Percentiles rank a stretch among this genome's conserved stretches.
phyloP scores from a whole-genome alignment of 306 rosid genomes.

The Vigna hirtella region DNA sequence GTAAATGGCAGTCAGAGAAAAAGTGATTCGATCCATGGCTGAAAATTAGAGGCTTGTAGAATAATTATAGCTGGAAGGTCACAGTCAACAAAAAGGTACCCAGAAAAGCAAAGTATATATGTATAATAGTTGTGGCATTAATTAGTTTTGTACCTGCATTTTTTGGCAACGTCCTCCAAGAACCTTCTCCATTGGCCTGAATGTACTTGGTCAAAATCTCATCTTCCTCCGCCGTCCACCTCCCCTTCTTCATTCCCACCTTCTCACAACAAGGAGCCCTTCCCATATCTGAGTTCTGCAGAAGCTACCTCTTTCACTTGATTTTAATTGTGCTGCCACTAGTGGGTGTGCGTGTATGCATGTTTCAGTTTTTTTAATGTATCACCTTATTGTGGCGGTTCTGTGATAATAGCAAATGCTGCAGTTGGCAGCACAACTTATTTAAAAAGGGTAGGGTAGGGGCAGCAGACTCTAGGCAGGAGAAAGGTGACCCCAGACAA shows the following conservation, averaged over 20 bases:
- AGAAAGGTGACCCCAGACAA: neutral
- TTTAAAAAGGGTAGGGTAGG: conserved; percentile 6
- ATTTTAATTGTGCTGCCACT: neutral
- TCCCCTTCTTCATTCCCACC: conserved; percentile 81
- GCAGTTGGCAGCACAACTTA: neutral
- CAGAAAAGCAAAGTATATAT: neutral
- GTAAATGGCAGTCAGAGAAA: neutral
- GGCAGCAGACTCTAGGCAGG: neutral
- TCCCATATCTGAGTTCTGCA: conserved; percentile 57
- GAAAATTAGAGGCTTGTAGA: neutral
- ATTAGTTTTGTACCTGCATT: conserved; percentile 66
- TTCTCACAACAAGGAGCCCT: conserved; percentile 92
- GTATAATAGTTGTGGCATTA: neutral
- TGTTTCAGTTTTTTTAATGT: neutral
- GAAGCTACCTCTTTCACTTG: neutral
- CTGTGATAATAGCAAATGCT: neutral
- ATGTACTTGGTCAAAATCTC: conserved; percentile 61
- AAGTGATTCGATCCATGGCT: neutral
- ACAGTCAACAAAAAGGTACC: neutral
- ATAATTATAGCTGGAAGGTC: neutral
- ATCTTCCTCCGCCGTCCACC: conserved; percentile 89
- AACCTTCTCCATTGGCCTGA: conserved; percentile 81
- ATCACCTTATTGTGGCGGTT: neutral
- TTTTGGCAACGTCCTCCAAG: conserved; percentile 87
- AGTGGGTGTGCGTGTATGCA: neutral